These are phyloP conservation scores for Lentinula detonsa DNA, from an alignment of 768 basidiomycete species.

Conservation along the genomic window DNA sequence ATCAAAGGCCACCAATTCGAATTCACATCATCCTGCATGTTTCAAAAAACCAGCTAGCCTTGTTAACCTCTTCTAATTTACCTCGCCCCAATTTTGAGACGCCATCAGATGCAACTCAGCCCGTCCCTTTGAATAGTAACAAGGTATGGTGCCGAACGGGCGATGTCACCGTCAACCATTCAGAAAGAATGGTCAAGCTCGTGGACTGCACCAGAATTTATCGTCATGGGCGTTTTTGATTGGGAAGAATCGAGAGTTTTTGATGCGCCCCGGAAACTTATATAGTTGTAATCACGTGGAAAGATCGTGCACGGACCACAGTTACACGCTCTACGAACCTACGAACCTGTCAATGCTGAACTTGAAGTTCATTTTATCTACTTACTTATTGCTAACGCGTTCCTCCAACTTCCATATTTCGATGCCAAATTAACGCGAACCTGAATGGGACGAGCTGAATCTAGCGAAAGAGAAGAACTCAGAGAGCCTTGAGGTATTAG, in stretches of 20 bases:
- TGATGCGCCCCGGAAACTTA: not conserved
- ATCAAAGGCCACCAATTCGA: no score
- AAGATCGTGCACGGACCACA: constrained; percentile 1
- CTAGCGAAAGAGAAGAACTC: no score
- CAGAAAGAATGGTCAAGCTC: not conserved
- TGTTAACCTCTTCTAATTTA: no score
- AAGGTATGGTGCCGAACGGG: constrained; percentile 6
- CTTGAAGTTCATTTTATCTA: no score
- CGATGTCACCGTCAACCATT: constrained; percentile 1
- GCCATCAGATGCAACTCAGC: constrained; percentile 4
- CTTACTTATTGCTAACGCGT: no score
- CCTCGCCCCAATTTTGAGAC: not conserved
- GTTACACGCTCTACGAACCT: not conserved
- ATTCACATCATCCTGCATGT: no score
- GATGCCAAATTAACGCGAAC: no score
- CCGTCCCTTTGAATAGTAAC: constrained; percentile 5
- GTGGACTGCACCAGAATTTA: constrained; percentile 5
- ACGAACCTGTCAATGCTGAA: no score
- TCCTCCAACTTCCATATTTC: no score
- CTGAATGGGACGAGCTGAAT: no score
- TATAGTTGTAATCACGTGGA: not conserved
- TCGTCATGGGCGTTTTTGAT: constrained; percentile 6
- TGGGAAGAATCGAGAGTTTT: not conserved
- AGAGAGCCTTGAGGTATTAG: no score
- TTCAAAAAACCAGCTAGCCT: no score